A percentile compares a stretch with the other conserved stretches of the same genome.
Evolutionary conservation across 768 basidiomycete genomes (phyloP).

Genomic region (Rhodotorula toruloides): DNA sequence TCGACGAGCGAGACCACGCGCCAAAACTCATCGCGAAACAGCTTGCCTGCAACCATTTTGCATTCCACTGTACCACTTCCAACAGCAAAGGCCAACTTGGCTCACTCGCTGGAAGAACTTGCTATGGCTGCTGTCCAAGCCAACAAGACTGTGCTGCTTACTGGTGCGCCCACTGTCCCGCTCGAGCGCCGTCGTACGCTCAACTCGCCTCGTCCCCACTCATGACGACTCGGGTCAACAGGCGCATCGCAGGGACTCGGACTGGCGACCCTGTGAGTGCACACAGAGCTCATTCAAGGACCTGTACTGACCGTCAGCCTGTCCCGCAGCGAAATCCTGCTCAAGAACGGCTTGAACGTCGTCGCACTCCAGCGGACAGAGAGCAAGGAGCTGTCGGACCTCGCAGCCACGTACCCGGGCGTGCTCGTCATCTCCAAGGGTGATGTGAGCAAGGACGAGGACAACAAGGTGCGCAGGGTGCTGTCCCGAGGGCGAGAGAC

Average conservation of each 20-base stretch:
- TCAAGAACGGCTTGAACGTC: constrained; percentile 58
- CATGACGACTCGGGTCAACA: constrained; percentile 48
- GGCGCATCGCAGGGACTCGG: constrained; percentile 82
- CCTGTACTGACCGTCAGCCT: not conserved
- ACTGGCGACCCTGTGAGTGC: constrained; percentile 63
- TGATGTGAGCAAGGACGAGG: constrained; percentile 55
- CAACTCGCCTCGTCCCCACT: not conserved
- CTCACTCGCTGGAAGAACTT: not conserved
- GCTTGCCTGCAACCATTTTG: no score
- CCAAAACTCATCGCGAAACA: no score
- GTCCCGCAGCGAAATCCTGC: constrained; percentile 24
- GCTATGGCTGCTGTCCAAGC: not conserved
- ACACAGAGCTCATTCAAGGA: constrained; percentile 50
- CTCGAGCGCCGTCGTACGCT: not conserved
- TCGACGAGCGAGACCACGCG: no score
- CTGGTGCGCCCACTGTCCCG: constrained; percentile 5
- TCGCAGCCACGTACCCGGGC: constrained; percentile 49
- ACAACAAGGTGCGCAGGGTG: constrained; percentile 47
- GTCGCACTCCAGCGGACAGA: constrained; percentile 68
- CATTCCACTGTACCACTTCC: no score
- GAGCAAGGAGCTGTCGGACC: constrained; percentile 60
- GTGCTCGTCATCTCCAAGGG: constrained; percentile 60
- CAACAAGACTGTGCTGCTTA: constrained; percentile 21
- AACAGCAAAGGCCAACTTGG: no score
- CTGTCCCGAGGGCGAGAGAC: constrained; percentile 45